These are phyloP conservation scores for Bocquillonia castaneifolia DNA, from an alignment of 441 rosid species.

Conservation along the genomic window DNA sequence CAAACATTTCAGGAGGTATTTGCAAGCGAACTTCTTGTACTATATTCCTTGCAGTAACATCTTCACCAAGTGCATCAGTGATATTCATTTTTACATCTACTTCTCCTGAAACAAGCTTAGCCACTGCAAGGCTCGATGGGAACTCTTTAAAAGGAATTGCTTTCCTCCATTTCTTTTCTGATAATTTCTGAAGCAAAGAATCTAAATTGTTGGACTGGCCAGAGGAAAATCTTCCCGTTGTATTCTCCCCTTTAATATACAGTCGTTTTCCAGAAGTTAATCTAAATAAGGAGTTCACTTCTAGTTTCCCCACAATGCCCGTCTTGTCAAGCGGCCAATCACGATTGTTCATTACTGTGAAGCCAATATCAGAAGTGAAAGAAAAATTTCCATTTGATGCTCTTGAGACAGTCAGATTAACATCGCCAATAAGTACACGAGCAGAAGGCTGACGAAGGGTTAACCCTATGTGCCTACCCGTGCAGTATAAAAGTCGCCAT, in stretches of 20 bases:
- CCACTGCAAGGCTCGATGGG: conserved; percentile 83
- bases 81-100: conserved; percentile 54
- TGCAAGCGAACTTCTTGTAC: conserved; percentile 67
- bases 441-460: conserved; percentile 74
- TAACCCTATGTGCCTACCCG: conserved; percentile 82
- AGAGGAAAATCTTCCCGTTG: conserved; percentile 42
- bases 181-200: conserved; percentile 47
- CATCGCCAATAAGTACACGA: conserved; percentile 66
- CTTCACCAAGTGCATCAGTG: conserved; percentile 28
- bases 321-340: conserved; percentile 79
- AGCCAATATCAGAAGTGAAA: conserved; percentile 54
- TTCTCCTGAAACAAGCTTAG: conserved; percentile 59
- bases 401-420: conserved; percentile 45
- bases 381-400: conserved; percentile 38
- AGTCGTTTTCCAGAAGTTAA: conserved; percentile 59
- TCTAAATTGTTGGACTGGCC: conserved; percentile 42
- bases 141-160: conserved; percentile 71
- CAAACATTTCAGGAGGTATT: conserved; percentile 85
- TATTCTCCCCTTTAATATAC: conserved; percentile 66
- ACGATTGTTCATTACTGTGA: conserved; percentile 48
- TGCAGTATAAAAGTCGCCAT: conserved; percentile 80
- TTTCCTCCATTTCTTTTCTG: conserved; percentile 65
- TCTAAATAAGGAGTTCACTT: conserved; percentile 52
- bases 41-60: conserved; percentile 40
- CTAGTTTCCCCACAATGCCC: conserved; percentile 54